Percentiles rank a stretch among this genome's conserved stretches.
phyloP scores from a whole-genome alignment of 1,284 basidiomycete species.

The Irpex sp. region DNA sequence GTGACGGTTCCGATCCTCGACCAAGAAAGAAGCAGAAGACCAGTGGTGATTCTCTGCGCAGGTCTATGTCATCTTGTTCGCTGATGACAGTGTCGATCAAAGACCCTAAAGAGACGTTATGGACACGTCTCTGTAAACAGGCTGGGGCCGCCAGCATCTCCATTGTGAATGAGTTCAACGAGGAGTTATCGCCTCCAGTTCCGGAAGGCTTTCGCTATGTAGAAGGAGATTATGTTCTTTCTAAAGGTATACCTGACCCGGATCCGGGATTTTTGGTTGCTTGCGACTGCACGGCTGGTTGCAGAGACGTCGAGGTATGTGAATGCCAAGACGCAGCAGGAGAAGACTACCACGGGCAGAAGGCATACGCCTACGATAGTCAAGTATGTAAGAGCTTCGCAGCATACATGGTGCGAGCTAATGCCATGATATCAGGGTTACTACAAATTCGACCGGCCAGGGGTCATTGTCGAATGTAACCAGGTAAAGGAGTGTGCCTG shows the following conservation, averaged over 20 bases:
- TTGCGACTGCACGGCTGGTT: conserved; percentile 29
- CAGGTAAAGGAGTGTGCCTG: conserved; percentile 31
- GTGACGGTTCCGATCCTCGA: background rate
- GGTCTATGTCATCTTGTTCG: background rate
- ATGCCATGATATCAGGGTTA: conserved; percentile 36
- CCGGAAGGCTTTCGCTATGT: background rate
- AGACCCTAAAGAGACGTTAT: background rate
- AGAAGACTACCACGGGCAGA: conserved; percentile 15
- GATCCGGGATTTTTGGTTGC: conserved; percentile 21
- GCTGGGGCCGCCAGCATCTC: background rate
- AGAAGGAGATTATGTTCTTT: background rate
- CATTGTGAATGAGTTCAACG: background rate
- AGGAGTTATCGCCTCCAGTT: background rate
- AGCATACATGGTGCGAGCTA: no score
- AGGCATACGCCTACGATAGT: conserved; percentile 39
- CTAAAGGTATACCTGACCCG: background rate
- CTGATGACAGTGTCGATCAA: background rate
- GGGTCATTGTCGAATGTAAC: conserved; percentile 61
- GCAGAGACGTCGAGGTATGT: conserved; percentile 25
- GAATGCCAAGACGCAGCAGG: conserved; percentile 30
- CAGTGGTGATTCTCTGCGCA: background rate
- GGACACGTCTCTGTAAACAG: background rate
- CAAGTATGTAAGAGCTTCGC: conserved; percentile 17
- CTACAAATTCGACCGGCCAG: conserved; percentile 42
- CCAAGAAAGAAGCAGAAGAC: background rate